Conservation (phyloP, 2,329 filamentous ascomycete species). For the Aspergillus sp. region DNA sequence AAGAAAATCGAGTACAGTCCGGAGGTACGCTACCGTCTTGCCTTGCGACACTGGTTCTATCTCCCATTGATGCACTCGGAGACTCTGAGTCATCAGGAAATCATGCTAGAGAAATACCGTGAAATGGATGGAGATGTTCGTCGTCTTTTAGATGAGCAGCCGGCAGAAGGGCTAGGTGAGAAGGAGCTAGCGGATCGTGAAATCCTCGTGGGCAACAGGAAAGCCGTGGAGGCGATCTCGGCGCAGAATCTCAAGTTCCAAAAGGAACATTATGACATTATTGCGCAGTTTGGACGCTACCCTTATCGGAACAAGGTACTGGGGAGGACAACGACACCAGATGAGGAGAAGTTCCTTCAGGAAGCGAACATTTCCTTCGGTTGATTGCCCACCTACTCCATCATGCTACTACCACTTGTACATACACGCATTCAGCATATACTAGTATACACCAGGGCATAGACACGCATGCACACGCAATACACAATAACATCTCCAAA, state of each 20-base stretch:
- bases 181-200: not conserved
- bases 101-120: not conserved
- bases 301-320: conserved; percentile 6
- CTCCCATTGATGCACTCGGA: conserved; percentile 59
- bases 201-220: not conserved
- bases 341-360: conserved; percentile 7
- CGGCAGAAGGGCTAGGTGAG: not conserved
- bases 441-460: not conserved
- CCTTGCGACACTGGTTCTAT: conserved; percentile 57
- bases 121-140: conserved; percentile 6
- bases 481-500: not conserved
- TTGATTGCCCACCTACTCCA: not conserved
- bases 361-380: conserved; percentile 3
- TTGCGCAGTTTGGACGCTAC: conserved; percentile 7
- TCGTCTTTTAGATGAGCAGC: not conserved
- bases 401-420: not conserved
- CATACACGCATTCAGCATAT: not conserved
- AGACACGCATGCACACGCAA: not conserved
- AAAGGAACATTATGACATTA: conserved; percentile 11
- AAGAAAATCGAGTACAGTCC: conserved; percentile 25
- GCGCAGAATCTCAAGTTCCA: not conserved
- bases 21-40: conserved; percentile 35
- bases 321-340: not conserved
- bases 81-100: not conserved
- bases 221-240: not conserved